Conservation (phyloP, 495 filamentous ascomycete species). For the Lophiostoma macrostomum region DNA sequence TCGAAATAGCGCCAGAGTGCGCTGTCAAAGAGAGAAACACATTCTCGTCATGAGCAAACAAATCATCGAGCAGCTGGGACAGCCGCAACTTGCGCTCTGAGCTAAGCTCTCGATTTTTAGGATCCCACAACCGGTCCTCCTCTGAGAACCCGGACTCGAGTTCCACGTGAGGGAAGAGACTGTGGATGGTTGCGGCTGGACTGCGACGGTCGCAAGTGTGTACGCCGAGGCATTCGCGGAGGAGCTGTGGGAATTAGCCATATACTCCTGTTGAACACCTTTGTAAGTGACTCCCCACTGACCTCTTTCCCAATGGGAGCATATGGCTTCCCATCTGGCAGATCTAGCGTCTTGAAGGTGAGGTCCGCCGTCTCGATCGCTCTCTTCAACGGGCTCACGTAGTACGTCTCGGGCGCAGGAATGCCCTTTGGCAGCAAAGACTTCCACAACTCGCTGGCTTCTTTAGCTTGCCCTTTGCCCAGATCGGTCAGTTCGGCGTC, state of each 20-base stretch:
- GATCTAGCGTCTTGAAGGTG: constrained; percentile 25
- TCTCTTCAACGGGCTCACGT: constrained; percentile 36
- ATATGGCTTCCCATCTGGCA: constrained; percentile 25
- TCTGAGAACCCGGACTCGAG: constrained; percentile 62
- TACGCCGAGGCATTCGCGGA: constrained; percentile 69
- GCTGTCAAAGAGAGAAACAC: constrained; percentile 37
- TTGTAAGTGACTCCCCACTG: too few species aligned
- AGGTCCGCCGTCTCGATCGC: constrained; percentile 39
- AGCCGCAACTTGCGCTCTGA: constrained; percentile 57
- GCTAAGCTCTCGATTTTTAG: constrained; percentile 36
- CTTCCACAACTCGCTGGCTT: constrained; percentile 30
- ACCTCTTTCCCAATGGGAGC: constrained; percentile 38
- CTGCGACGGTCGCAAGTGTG: constrained; percentile 79
- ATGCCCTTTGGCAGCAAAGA: constrained; percentile 30
- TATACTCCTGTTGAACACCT: too few species aligned
- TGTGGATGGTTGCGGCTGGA: constrained; percentile 54
- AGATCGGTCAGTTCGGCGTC: constrained; percentile 37
- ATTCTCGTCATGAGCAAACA: constrained; percentile 58
- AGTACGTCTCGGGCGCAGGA: constrained; percentile 35
- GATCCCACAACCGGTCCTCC: constrained; percentile 37
- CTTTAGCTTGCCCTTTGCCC: constrained; percentile 34
- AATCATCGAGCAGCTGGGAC: constrained; percentile 55
- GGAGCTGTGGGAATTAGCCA: too few species aligned
- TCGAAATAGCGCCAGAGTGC: constrained; percentile 40
- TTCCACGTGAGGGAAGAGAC: constrained; percentile 49